Evolutionary conservation across 805 yeast species (phyloP), one percentile per base, ranked within the genome.

Genomic region (Starmerella geochares): DNA sequence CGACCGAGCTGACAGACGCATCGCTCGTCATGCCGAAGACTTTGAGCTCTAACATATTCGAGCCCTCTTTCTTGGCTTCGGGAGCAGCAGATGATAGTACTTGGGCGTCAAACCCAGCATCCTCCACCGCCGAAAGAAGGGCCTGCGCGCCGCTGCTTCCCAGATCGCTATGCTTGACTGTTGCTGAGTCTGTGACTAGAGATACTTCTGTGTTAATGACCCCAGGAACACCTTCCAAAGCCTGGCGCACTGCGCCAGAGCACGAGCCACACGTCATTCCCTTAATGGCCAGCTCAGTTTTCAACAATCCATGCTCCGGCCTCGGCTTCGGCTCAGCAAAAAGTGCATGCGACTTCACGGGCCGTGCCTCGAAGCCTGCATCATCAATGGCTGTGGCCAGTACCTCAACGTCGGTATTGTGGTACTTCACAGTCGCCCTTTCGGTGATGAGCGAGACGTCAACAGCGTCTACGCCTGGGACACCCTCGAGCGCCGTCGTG

Each of bases 191-290:
- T 0, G 95, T 85, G 3, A 85, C 67, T 27, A 86, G 71, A 1
- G 95, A 83, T 1, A 88, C 85, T 2, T 74, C 71, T 0, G 73
- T 85, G 4, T 65, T 60, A 1, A 59, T 43, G 2, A 86, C 83
- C 1, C 83, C 83, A 0, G 68, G 66, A 8, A 77, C 48, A 0
- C 60, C 60, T 48, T 71, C 66, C 24, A 86, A 60, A 0, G 80
- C 80, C 23, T 67, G 65, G 0, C 80, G 76, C 19, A 90, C 77
- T 0, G 92, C 70, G 1, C 81, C 72, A 0, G 83, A 74, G 62
- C 97, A 90, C 1, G 94, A 76, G 1, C 92, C 81, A 62, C 96
- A 90, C 2, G 97, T 88, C 96, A 88, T 90, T 2, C 96, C 96
- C 14, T 68, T 64, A 1, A 82, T 68, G 3, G 63, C 48, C 38